phyloP scores from a whole-genome alignment of 768 basidiomycete species.

The Lactarius sp. region DNA sequence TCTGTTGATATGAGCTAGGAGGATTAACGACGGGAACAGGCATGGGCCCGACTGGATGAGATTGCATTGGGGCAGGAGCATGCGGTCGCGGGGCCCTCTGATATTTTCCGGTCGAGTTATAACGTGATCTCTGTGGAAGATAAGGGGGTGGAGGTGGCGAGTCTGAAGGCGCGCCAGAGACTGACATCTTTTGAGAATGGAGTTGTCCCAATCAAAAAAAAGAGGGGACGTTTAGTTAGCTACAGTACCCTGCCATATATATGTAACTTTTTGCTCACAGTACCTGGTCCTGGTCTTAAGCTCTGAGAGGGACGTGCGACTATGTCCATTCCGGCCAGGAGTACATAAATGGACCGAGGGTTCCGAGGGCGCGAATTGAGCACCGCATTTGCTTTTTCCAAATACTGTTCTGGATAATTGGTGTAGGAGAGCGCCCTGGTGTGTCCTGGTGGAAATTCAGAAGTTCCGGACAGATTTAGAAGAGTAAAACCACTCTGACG shows the following conservation, averaged over 20 bases:
- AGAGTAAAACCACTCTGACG: too few relatives aligned
- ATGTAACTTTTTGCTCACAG: background rate
- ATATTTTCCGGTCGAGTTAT: background rate
- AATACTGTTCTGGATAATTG: too few relatives aligned
- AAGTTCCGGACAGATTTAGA: too few relatives aligned
- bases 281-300: background rate
- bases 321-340: background rate
- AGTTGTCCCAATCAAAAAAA: background rate
- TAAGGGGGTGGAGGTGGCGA: constrained; percentile 2
- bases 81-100: background rate
- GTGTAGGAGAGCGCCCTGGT: background rate
- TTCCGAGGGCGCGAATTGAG: background rate
- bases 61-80: background rate
- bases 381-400: background rate
- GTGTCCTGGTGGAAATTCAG: too few relatives aligned
- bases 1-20: background rate
- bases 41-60: background rate
- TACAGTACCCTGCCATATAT: background rate
- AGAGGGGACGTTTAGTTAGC: background rate
- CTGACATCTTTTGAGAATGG: background rate
- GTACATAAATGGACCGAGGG: background rate
- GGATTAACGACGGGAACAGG: background rate
- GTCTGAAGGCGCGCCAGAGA: background rate
- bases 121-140: background rate
- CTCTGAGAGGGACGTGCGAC: background rate